Percentiles rank a stretch among this genome's conserved stretches.
Evolutionary conservation across 148 eudicot species (phyloP).

Genomic region (Fallopia convolvulus): DNA sequence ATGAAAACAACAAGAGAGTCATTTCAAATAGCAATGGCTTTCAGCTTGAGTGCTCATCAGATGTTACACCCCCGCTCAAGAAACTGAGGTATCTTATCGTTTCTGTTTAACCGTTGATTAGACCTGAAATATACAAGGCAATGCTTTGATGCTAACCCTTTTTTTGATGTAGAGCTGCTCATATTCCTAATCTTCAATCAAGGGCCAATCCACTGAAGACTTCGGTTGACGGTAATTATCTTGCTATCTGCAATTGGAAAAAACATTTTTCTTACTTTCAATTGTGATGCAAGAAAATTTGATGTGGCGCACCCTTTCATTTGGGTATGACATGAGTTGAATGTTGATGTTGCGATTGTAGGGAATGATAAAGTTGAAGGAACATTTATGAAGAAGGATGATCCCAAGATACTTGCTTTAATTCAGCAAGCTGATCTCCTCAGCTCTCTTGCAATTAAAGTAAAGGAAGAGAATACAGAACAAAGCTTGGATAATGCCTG

Average conservation of each 20-base stretch:
- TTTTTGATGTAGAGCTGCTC: slow-evolving; percentile 34
- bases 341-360: slow-evolving; percentile 14
- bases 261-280: background rate
- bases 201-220: slow-evolving; percentile 20
- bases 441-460: slow-evolving; percentile 80
- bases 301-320: background rate
- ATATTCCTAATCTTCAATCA: slow-evolving; percentile 29
- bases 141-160: background rate
- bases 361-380: slow-evolving; percentile 39
- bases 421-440: slow-evolving; percentile 90
- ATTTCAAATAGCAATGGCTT: slow-evolving; percentile 25
- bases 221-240: slow-evolving; percentile 40
- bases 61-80: slow-evolving; percentile 36
- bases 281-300: background rate
- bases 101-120: slow-evolving; percentile 4
- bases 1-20: slow-evolving; percentile 64
- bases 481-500: slow-evolving; percentile 93
- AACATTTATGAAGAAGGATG: slow-evolving; percentile 73
- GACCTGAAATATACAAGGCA: background rate
- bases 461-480: slow-evolving; percentile 60
- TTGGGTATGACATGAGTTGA: background rate
- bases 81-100: slow-evolving; percentile 46
- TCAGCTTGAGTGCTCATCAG: slow-evolving; percentile 23
- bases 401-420: slow-evolving; percentile 69
- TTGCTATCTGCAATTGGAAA: slow-evolving; percentile 16